phyloP scores from a whole-genome alignment of 164 flowering plant species.

The Platanus orientalis region DNA sequence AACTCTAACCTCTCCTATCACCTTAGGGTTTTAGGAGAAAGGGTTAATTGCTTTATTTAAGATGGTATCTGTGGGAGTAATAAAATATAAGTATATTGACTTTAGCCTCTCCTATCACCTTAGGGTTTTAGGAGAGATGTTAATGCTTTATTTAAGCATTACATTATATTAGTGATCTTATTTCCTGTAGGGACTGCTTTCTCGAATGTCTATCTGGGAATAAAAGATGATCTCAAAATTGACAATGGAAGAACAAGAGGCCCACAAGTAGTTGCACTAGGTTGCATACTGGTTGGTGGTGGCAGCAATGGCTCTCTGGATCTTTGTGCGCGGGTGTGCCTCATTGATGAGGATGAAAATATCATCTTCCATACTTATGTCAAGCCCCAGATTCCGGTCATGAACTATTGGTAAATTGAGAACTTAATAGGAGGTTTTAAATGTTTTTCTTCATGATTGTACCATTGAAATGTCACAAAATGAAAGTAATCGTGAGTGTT shows the following conservation, averaged over 20 bases:
- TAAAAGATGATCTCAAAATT: slow-evolving; percentile 37
- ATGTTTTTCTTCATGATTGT: no score
- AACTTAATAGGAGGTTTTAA: no score
- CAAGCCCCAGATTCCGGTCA: slow-evolving; percentile 66
- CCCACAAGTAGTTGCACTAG: slow-evolving; percentile 55
- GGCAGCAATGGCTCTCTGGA: slow-evolving; percentile 84
- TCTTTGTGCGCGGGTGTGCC: slow-evolving; percentile 81
- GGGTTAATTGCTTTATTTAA: no score
- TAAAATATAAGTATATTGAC: no score
- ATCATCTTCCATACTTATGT: slow-evolving; percentile 69
- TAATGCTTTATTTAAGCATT: no score
- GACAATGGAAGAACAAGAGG: slow-evolving; percentile 36
- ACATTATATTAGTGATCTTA: background rate
- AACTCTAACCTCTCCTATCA: no score
- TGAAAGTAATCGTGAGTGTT: no score
- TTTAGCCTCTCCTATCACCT: no score
- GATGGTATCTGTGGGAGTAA: no score
- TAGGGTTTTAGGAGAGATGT: no score
- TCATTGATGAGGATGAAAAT: slow-evolving; percentile 67
- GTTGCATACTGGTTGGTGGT: slow-evolving; percentile 93
- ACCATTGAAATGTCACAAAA: no score
- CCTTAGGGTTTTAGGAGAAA: no score
- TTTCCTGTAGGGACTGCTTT: slow-evolving; percentile 23
- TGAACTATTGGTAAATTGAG: slow-evolving; percentile 55
- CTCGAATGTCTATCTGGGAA: slow-evolving; percentile 52